Base-by-base conservation (phyloP, 129 eudicot genomes). In the Tagetes patula region DNA sequence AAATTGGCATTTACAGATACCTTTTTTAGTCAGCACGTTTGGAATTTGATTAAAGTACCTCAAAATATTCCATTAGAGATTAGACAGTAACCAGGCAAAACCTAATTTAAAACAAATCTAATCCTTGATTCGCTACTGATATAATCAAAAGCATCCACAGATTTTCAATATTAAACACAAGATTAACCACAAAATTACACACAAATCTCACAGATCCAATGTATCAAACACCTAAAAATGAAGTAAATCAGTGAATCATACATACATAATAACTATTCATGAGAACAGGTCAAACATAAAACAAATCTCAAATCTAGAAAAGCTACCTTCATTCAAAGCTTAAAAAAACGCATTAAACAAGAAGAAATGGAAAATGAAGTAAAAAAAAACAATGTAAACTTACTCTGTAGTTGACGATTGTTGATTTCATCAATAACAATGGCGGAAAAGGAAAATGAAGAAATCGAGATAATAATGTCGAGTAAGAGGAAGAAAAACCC, bases 151-250 rank as follows among this genome's bases (percentile, higher is more conserved):
- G 34, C 52, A 45, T 30, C 11, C 41, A 5, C 10, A 36, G 42
- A 71, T 67, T 65, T 41, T 73, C 74, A 71, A 71, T 60, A 72
- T 64, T 39, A 64, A 41, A 63, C 55, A 65, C 48, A 56, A 58
- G 49, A 65, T 47, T 38, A 47, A 33, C 42, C 54, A 41, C 54
- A 42, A 74, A 46, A 77, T 20, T 40, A 40, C 43, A 40, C 43
- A 40, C 43, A 40, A 40, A 40, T 3, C 14, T 14, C 75, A 71
- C 82, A 85, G 86, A 85, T 85, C 89, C 82, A 76, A 70, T 27
- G 65, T 12, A 59, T 40, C 27, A 6, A 43, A 32, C n/a, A 82
- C 54, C 86, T 75, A 43, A 71, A 71, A 5, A 43, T 54, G 65
- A 58, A 58, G 53, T 20, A 74, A 60, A 50, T 13, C 55, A 49